Evolutionary conservation across 768 basidiomycete species (phyloP).

Genomic region (Russula sp.): DNA sequence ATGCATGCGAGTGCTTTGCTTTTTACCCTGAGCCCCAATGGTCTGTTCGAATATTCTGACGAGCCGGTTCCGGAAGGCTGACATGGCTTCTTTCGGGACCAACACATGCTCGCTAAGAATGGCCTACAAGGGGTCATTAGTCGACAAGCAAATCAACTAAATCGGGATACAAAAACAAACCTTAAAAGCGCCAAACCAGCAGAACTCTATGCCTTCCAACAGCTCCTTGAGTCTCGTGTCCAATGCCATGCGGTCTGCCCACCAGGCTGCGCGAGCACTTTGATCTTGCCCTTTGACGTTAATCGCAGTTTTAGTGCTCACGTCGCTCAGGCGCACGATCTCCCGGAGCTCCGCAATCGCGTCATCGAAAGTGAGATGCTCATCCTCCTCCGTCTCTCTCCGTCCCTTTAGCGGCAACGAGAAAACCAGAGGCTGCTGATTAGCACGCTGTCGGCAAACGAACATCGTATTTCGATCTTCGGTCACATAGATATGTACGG

Average conservation of each 20-base stretch:
- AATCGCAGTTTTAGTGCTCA: slow-evolving; percentile 65
- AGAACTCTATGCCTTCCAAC: slow-evolving; percentile 84
- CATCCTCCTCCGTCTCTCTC: slow-evolving; percentile 65
- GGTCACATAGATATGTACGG: slow-evolving; percentile 77
- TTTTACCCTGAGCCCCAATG: slow-evolving; percentile 58
- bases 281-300: slow-evolving; percentile 62
- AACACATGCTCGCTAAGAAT: slow-evolving; percentile 49
- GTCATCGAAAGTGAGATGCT: slow-evolving; percentile 66
- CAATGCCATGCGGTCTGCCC: slow-evolving; percentile 72
- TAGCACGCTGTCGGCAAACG: slow-evolving; percentile 67
- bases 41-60: slow-evolving; percentile 71
- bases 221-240: slow-evolving; percentile 71
- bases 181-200: slow-evolving; percentile 98
- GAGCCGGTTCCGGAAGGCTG: slow-evolving; percentile 57
- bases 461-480: slow-evolving; percentile 81
- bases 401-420: slow-evolving; percentile 84
- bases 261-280: slow-evolving; percentile 72
- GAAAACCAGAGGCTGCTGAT: slow-evolving; percentile 66
- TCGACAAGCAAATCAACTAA: neutral
- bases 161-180: slow-evolving; percentile 36
- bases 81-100: slow-evolving; percentile 41
- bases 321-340: slow-evolving; percentile 76
- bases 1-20: slow-evolving; percentile 42
- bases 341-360: slow-evolving; percentile 69
- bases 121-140: slow-evolving; percentile 39